Evolutionary conservation across 495 filamentous ascomycete genomes (phyloP), one percentile per base, ranked within the genome.

Genomic region (Penicillium lagena): DNA sequence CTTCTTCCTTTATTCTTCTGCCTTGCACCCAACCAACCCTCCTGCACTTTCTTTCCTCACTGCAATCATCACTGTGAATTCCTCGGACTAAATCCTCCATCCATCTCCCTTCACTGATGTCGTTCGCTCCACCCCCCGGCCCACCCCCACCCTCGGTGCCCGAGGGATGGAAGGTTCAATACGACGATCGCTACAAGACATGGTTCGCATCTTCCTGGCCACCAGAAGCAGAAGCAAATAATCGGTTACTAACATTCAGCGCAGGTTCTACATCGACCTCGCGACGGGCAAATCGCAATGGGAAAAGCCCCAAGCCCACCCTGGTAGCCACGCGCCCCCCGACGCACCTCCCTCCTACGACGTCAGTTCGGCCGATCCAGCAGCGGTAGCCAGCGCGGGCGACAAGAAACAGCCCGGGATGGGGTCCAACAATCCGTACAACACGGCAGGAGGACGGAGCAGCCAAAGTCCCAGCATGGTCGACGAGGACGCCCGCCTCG

Each of bases 101-200:
- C 22, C 22, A 22, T 6, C 22, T 4, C 22, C 22, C 22, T 22
- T 22, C 13, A 4, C 28, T 46, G 31, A 45, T 39, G 42, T 89
- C 58, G 37, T 52, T 46, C 12, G 65, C 70, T 31, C 78, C 87
- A 45, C 88, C 88, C 13, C 55, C 78, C 1, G 87, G 87, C 7
- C 91, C 91, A 40, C 89, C 90, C 31, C 90, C 93, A 8, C 90
- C 89, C 15, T 79, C 80, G 49, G 84, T 95, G 1, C 93, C 91
- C 0, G 83, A 86, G 56, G 91, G 91, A 45, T 97, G 89, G 89
- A 83, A 85, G 55, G 83, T 82, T 8, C 79, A 86, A 36, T 95
- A 77, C 64, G 84, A 88, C 51, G 76, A 81, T 0, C 77, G 82
- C 45, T 89, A 89, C 64, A 76, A 80, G 29, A 80, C 89, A 84